Evolutionary conservation across 1,139 yeast species (phyloP), one percentile per base, ranked within the genome.

Genomic region (Geotrichum candidum): DNA sequence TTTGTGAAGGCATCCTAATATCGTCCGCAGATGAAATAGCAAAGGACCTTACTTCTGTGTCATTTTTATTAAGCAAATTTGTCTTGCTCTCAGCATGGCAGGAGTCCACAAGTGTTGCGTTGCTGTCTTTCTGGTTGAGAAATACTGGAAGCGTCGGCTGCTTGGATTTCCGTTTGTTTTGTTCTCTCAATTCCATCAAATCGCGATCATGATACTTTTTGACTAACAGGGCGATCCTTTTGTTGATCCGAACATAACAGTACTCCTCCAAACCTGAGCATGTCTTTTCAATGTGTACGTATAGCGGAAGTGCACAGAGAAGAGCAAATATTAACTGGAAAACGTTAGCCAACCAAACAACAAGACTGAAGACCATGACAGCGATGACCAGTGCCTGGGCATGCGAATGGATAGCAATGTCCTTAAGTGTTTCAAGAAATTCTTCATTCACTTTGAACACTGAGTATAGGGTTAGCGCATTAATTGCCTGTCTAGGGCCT

Each of bases 401-500:
- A 63, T 83, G 75, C 69, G 88, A 86, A 11, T 82, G 77, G 29
- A 77, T 73, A 22, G 95, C 94, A 48, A 90, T 83, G 2, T 73
- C 66, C 65, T 78, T 76, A 54, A 90, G 82, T 52, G 88, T 85
- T 6, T 73, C 72, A 62, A 82, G 74, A 61, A 88, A 82, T 63
- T 81, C 80, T 63, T 76, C 78, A 54, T 74, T 70, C 27, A 80
- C 70, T 56, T 79, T 70, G 56, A 82, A 73, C 23, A 84, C 84
- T 2, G 84, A 80, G 70, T 86, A 79, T 48, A 88, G 74, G 0
- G 97, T 89, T 66, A 88, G 76, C 33, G 91, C 88, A 71, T 90
- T 90, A 67, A 90, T 82, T 2, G 87, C 87, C 74, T 90, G 97
- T 73, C 97, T 82, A n/a, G 97, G 97, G 5, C 92, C 82, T 68